Conservation (phyloP, 495 filamentous ascomycete species). For the Xylaria grammica region DNA sequence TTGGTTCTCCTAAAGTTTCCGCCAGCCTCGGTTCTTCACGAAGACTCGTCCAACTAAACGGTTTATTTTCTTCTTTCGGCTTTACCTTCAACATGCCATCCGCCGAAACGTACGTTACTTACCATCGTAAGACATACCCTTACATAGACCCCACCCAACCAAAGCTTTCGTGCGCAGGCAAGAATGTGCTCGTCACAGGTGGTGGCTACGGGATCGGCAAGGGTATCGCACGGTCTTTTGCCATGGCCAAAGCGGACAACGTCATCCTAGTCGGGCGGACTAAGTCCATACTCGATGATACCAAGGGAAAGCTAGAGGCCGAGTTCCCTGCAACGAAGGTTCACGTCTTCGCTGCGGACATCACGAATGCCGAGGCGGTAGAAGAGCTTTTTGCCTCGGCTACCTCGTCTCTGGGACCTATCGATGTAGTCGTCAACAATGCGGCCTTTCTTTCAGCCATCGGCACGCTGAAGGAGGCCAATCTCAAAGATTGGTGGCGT, state of each 20-base stretch:
- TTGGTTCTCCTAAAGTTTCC: too few species aligned
- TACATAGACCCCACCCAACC: slow-evolving; percentile 47
- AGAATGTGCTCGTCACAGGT: slow-evolving; percentile 53
- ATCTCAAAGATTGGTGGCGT: slow-evolving; percentile 16
- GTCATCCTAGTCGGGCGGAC: slow-evolving; percentile 33
- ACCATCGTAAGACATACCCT: slow-evolving; percentile 39
- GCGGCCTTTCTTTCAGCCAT: slow-evolving; percentile 1
- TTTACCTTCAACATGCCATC: background rate
- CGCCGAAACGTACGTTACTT: background rate
- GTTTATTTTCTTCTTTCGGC: background rate
- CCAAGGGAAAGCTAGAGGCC: slow-evolving; percentile 10
- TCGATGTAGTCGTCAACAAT: slow-evolving; percentile 9
- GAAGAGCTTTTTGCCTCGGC: background rate
- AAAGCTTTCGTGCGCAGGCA: slow-evolving; percentile 45
- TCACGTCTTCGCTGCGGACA: background rate
- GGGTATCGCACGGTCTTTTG: slow-evolving; percentile 36
- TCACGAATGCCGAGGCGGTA: background rate
- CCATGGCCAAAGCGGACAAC: slow-evolving; percentile 40
- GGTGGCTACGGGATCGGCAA: slow-evolving; percentile 21
- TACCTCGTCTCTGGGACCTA: background rate
- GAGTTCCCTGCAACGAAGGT: background rate
- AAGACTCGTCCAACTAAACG: background rate
- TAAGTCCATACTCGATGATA: background rate
- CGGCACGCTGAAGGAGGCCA: background rate
- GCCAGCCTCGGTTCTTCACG: background rate